Evolutionary conservation across 768 basidiomycete genomes (phyloP).

Genomic region (Psilocybe cubensis): DNA sequence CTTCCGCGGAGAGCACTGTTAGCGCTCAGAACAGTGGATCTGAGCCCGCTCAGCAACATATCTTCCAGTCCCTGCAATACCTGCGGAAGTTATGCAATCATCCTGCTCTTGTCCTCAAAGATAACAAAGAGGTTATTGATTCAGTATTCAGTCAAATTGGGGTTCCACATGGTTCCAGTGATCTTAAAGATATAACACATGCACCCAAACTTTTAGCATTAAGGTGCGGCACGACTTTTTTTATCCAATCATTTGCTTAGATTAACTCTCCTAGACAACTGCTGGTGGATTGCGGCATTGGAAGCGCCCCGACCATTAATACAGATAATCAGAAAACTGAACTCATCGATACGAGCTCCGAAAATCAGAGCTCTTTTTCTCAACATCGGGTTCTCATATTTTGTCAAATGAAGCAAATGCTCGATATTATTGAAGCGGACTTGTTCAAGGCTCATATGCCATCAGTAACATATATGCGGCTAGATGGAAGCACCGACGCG

Average conservation of each 20-base stretch:
- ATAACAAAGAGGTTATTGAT: constrained; percentile 59
- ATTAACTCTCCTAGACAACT: constrained; percentile 69
- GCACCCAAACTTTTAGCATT: constrained; percentile 94
- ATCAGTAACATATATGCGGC: constrained; percentile 95
- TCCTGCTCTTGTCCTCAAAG: constrained; percentile 88
- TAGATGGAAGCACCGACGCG: constrained; percentile 91
- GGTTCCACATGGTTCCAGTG: constrained; percentile 46
- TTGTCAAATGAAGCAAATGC: constrained; percentile 99
- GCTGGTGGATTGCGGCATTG: constrained; percentile 93
- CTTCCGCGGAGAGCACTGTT: constrained; percentile 67
- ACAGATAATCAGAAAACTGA: constrained; percentile 71
- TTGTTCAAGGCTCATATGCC: constrained; percentile 94
- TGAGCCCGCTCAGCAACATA: constrained; percentile 71
- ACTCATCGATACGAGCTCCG: constrained; percentile 59
- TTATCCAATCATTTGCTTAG: constrained; percentile 1
- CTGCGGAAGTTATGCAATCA: constrained; percentile 98
- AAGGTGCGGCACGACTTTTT: constrained; percentile 53
- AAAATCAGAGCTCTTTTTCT: constrained; percentile 67
- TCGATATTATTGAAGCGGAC: constrained; percentile 95
- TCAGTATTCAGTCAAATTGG: constrained; percentile 54
- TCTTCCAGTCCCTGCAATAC: constrained; percentile 98
- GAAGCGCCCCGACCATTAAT: constrained; percentile 44
- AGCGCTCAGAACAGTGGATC: constrained; percentile 42
- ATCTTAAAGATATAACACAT: constrained; percentile 80
- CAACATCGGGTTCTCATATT: constrained; percentile 99